phyloP scores from a whole-genome alignment of 345 rosid genomes.

The Rhizophora mangle region DNA sequence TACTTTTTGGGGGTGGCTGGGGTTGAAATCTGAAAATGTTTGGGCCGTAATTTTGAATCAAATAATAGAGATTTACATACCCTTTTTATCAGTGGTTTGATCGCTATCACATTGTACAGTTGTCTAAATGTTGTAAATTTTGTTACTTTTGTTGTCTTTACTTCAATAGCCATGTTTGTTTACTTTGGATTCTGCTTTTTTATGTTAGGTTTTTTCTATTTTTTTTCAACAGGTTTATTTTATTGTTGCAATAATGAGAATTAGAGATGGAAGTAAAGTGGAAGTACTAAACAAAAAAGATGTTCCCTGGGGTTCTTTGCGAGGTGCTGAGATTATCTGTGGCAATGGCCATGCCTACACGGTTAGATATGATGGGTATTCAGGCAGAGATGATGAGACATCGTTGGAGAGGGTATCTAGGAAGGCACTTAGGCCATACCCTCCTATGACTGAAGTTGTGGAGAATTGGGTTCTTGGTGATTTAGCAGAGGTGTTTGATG shows the following conservation, averaged over 20 bases:
- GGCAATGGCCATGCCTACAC: conserved; percentile 62
- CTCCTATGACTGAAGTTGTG: conserved; percentile 33
- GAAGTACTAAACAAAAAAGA: conserved; percentile 60
- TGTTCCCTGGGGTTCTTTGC: conserved; percentile 69
- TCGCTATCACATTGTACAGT: background rate
- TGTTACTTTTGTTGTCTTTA: background rate
- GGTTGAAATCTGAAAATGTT: background rate
- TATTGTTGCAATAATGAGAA: conserved; percentile 44
- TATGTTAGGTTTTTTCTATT: background rate
- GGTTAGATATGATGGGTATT: conserved; percentile 42
- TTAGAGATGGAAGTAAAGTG: conserved; percentile 59
- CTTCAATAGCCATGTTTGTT: background rate
- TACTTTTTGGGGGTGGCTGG: background rate
- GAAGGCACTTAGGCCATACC: conserved; percentile 64
- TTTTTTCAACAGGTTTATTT: conserved; percentile 23
- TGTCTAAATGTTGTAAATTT: background rate
- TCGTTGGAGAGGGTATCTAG: conserved; percentile 42
- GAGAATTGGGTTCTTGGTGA: conserved; percentile 62
- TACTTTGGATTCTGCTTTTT: conserved; percentile 3
- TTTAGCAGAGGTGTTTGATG: conserved; percentile 61
- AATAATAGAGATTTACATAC: background rate
- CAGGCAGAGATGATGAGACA: conserved; percentile 14
- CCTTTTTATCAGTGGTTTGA: background rate
- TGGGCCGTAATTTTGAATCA: background rate
- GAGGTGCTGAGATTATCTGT: conserved; percentile 58